Base-by-base conservation (phyloP, 345 rosid species). In the Pistacia integerrima region DNA sequence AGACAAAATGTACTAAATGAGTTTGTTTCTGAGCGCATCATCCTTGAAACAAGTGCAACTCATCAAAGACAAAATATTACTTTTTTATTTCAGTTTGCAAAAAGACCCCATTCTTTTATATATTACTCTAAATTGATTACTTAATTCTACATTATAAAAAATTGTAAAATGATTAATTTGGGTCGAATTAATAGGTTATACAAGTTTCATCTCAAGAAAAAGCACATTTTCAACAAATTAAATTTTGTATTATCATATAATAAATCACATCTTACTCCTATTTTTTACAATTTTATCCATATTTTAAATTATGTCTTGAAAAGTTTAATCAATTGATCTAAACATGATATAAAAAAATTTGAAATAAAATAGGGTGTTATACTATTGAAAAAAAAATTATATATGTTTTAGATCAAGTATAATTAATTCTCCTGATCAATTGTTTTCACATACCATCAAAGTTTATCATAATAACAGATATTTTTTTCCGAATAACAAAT, bases 1-100 rank as follows among this genome's bases (percentile, higher is more conserved):
- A 36, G 73, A 73, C 69, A 49, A 77, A 51, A 71, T 55, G 1
- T 66, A 20, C 56, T 67, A 36, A 73, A 36, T 67, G 38, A 68
- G 9, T 4, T 9, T 17, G 46, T n/a, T 10, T 17, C 20, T n/a
- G 14, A 56, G 33, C 44, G 49, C 58, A 25, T 28, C 41, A 63
- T 14, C 14, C 22, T 20, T 22, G 5, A 3, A 65, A 68, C n/a
- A 18, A 18, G 38, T 65, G 62, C 48, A 74, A 63, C 3, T 17
- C 76, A 46, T 33, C 9, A 30, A 72, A 41, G 3, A 58, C 74
- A 72, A 72, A n/a, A 20, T 18, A n/a, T 4, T 1, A 58, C 62
- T 18, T 5, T 17, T 57, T 18, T 20, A 0, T 57, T 5, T 12
- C 2, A 2, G 28, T 58, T 7, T 0, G 46, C 28, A 9, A 58